Evolutionary conservation across 176 grass and related monocot species (phyloP), one percentile per base, ranked within the genome.

Genomic region (Neostapfia colusana): DNA sequence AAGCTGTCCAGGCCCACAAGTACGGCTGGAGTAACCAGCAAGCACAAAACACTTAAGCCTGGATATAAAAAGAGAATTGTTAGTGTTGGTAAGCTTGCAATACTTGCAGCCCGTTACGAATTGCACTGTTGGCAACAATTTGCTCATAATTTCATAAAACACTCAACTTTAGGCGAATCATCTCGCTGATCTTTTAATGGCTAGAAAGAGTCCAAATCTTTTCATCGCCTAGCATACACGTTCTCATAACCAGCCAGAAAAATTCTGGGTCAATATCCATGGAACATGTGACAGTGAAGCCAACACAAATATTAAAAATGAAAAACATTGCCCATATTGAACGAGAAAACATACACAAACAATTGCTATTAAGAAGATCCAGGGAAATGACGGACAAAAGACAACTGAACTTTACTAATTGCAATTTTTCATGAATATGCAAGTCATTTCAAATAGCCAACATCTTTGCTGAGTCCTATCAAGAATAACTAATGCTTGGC

Each of bases 401-500:
- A 37, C 40, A 10, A 45, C 38, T 38, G 5, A 31, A 59, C 23
- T 2, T 61, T 74, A 27, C 16, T 26, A 53, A 8, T 38, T 78
- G 34, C 11, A 46, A 39, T 0, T 45, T 46, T 48, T 20, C 5
- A 0, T 63, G 34, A 20, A 71, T 20, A 34, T 8, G 39, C 4
- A 26, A 27, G 73, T 66, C 77, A 70, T 63, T 21, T 57, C 57
- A 41, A 34, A 42, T 9, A 56, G 5, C 35, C 48, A 72, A 38
- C 6, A 43, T 16, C 8, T 72, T 64, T 65, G 65, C n/a, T 10
- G 0, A 40, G 46, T 18, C 48, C 65, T 66, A 65, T 23, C 39
- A 50, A 65, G 41, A 16, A 70, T 27, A 74, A 31, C 54, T 43
- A 87, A 67, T 73, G 82, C 27, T 88, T 97, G 5, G 85, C 67